Evolutionary conservation across 192 early-diverging fungal species (phyloP).

Genomic region (Coemansia reversa): DNA sequence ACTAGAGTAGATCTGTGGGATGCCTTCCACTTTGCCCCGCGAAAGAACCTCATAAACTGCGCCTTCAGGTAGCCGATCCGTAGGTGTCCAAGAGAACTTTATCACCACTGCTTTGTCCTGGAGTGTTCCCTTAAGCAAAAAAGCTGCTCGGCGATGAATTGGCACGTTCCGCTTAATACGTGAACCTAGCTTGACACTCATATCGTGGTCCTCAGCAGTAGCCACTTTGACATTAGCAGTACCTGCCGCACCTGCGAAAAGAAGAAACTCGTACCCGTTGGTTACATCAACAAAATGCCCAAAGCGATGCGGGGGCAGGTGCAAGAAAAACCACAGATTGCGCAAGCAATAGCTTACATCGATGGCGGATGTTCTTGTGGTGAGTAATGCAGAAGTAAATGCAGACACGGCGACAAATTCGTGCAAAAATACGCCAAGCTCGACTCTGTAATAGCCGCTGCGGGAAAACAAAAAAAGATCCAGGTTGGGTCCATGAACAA

Average conservation of each 20-base stretch:
- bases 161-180: neutral
- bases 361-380: no score
- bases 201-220: no score
- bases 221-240: no score
- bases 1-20: constrained; percentile 5
- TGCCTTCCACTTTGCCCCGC: neutral
- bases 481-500: constrained; percentile 13
- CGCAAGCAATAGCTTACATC: no score
- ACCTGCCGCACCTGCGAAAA: no score
- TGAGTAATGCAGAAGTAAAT: no score
- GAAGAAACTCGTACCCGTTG: no score
- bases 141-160: neutral
- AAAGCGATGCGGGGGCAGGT: no score
- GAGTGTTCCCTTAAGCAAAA: neutral
- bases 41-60: constrained; percentile 15
- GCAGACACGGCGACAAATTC: no score
- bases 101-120: neutral
- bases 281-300: no score
- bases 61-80: constrained; percentile 4
- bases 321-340: no score
- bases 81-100: constrained; percentile 8
- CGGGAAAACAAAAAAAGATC: constrained; percentile 24
- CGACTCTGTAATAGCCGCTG: neutral
- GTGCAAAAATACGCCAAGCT: constrained; percentile 8
- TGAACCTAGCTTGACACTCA: no score